These are phyloP conservation scores for Metschnikowia anglica DNA, from an alignment of 805 yeast genomes.

Conservation along the genomic window DNA sequence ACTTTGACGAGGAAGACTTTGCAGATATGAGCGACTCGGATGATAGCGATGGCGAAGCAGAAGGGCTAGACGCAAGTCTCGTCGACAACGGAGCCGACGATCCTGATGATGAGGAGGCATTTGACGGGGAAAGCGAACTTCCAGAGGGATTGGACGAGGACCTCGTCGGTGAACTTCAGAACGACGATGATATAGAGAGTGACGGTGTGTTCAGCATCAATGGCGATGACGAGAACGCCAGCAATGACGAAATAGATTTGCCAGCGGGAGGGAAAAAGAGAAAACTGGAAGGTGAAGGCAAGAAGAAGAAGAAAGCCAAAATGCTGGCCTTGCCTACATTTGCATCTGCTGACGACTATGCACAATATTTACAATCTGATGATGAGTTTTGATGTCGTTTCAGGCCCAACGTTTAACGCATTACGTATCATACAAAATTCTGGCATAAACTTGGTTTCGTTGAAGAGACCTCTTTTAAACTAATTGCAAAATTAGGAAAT, in stretches of 20 bases:
- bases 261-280: slow-evolving; percentile 33
- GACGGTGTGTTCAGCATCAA: slow-evolving; percentile 1
- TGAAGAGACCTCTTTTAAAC: no score
- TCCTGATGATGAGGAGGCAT: slow-evolving; percentile 22
- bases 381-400: slow-evolving; percentile 42
- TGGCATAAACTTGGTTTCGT: no score
- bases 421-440: no score
- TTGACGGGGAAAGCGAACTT: slow-evolving; percentile 32
- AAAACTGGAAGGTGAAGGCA: slow-evolving; percentile 26
- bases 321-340: slow-evolving; percentile 74
- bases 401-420: no score
- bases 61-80: slow-evolving; percentile 19
- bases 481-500: no score
- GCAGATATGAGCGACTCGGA: slow-evolving; percentile 33
- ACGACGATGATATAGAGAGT: slow-evolving; percentile 3
- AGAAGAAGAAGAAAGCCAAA: slow-evolving; percentile 50
- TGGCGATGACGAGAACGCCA: slow-evolving; percentile 15
- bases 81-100: slow-evolving; percentile 16
- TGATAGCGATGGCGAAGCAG: slow-evolving; percentile 33
- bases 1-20: slow-evolving; percentile 47
- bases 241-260: slow-evolving; percentile 21
- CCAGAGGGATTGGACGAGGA: slow-evolving; percentile 31
- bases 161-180: no score
- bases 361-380: slow-evolving; percentile 66
- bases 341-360: slow-evolving; percentile 87